Evolutionary conservation across 2,329 filamentous ascomycete genomes (phyloP), one percentile per base, ranked within the genome.

Genomic region (Stylonectria norvegica): DNA sequence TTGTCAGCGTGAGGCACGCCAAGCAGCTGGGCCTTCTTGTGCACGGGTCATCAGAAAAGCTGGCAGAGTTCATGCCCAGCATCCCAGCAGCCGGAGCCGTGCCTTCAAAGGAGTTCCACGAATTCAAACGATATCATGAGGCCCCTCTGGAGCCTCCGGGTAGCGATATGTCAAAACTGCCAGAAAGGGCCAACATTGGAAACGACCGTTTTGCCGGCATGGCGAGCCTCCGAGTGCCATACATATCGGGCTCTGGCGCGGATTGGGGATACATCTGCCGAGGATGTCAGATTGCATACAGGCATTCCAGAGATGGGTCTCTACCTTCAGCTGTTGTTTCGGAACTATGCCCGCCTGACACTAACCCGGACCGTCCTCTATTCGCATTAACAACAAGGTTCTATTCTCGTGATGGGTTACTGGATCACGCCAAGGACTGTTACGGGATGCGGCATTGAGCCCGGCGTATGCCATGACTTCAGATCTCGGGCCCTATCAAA

Each of bases 1-100:
- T 61, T 14, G 55, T 61, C 18, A 59, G 56, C 42, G 50, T 58
- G 11, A 57, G 54, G 37, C 53, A 60, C 19, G 54, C 45, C 14
- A 60, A 60, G 39, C 22, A 53, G 11, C 47, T 63, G 14, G 56
- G 49, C 4, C 38, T 60, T 18, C 34, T 48, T 9, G 38, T 57
- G 14, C 55, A 62, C 28, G 55, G 55, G 8, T 58, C 53, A 6
- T n/a, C 20, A 12, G 42, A 48, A 27, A 32, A 40, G 9, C 17
- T 48, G 1, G 34, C 36, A 17, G n/a, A 20, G n/a, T n/a, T n/a
- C n/a, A n/a, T n/a, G n/a, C n/a, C n/a, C n/a, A n/a, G n/a, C n/a
- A n/a, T n/a, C n/a, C n/a, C n/a, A n/a, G n/a, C n/a, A n/a, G n/a
- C n/a, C n/a, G n/a, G n/a, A n/a, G n/a, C n/a, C n/a, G n/a, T n/a